Evolutionary conservation across 139 green algal species (phyloP).

Genomic region (Chlorella ohadii): DNA sequence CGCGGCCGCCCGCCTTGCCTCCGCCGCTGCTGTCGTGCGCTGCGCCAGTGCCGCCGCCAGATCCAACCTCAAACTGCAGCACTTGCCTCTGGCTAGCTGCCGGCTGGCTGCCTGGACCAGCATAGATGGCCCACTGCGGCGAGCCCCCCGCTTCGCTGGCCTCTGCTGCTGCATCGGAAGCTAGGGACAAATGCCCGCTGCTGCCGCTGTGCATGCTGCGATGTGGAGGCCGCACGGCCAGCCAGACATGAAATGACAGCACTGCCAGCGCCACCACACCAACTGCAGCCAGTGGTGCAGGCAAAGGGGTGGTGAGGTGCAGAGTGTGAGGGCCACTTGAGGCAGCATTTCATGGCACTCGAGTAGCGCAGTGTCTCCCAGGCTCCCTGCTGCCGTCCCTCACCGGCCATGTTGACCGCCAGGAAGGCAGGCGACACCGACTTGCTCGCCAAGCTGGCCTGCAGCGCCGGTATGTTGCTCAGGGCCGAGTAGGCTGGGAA

Average conservation of each 20-base stretch:
- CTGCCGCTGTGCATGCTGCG: background rate
- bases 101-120: background rate
- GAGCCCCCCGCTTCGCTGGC: no score
- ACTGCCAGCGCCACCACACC: background rate
- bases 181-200: no score
- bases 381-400: background rate
- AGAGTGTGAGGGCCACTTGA: no score
- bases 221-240: background rate
- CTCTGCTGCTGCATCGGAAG: background rate
- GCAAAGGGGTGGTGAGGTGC: no score
- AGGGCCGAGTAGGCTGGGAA: conserved; percentile 1
- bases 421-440: background rate
- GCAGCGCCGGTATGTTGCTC: conserved; percentile 10
- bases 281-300: background rate
- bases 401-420: background rate
- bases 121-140: no score
- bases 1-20: background rate
- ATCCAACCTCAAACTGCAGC: no score
- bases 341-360: background rate
- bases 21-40: background rate
- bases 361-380: background rate
- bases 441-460: background rate
- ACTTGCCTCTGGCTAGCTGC: background rate
- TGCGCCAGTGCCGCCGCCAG: no score
- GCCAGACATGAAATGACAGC: background rate